Conservation (phyloP, 2,329 filamentous ascomycete genomes). For the Rhytidhysteron rufulum region DNA sequence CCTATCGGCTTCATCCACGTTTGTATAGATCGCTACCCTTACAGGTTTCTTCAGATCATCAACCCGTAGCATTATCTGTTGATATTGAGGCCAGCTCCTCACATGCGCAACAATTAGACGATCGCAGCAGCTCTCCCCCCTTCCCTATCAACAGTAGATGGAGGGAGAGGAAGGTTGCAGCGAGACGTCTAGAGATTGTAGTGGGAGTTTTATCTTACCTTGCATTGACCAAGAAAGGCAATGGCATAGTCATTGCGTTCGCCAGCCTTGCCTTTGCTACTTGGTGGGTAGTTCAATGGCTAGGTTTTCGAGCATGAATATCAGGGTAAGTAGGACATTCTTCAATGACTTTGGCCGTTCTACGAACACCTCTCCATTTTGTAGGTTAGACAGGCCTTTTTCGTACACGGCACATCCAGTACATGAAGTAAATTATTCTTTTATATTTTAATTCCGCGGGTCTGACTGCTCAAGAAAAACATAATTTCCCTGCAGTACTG, state of each 20-base stretch:
- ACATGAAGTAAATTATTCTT: too few species aligned
- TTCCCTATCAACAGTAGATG: slow-evolving; percentile 57
- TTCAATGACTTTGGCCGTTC: too few species aligned
- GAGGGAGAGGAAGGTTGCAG: slow-evolving; percentile 50
- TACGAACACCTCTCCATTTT: too few species aligned
- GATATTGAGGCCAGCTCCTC: slow-evolving; percentile 57
- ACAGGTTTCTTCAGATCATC: slow-evolving; percentile 81
- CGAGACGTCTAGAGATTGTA: slow-evolving; percentile 56
- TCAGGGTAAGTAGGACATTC: too few species aligned
- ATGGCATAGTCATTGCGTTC: slow-evolving; percentile 34
- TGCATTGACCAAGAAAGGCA: slow-evolving; percentile 44
- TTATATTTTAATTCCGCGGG: too few species aligned
- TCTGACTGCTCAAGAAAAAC: too few species aligned
- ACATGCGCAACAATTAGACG: slow-evolving; percentile 22
- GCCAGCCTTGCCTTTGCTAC: slow-evolving; percentile 22
- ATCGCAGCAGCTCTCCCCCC: slow-evolving; percentile 47
- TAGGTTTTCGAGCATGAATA: slow-evolving; percentile 3
- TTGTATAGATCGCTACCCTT: slow-evolving; percentile 73
- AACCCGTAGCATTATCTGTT: slow-evolving; percentile 71
- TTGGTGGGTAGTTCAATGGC: slow-evolving; percentile 20
- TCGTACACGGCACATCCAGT: too few species aligned
- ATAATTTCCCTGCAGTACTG: too few species aligned
- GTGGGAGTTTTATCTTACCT: slow-evolving; percentile 58
- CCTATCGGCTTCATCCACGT: slow-evolving; percentile 49
- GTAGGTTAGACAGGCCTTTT: too few species aligned